Evolutionary conservation across 2,329 filamentous ascomycete genomes (phyloP), one percentile per base, ranked within the genome.

Genomic region (Fusarium chuoi): DNA sequence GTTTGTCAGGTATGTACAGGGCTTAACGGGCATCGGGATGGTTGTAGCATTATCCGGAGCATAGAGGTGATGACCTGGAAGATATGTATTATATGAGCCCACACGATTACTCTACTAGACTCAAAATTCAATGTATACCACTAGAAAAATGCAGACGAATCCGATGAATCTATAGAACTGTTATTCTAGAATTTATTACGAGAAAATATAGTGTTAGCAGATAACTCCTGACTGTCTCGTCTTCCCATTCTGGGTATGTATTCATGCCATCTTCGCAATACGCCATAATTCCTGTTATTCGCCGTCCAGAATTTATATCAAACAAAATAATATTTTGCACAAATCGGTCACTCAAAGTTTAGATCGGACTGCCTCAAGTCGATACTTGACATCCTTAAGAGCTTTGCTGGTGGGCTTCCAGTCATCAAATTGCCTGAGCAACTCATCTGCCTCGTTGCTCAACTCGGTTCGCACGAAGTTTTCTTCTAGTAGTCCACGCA

Each of bases 311-410:
- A 46, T 41, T 33, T 35, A n/a, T 42, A 36, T 49, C 26, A 44
- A 52, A 35, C 26, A 35, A 24, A 42, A 52, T 38, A 30, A 57
- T 52, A 39, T 49, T 46, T 55, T 58, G 6, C 57, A 8, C 22
- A 41, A 38, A 38, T 41, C 22, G 48, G 7, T 4, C 8, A 42
- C 41, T 73, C 55, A 91, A 26, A 98, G 84, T 83, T 95, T 97
- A 54, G 94, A 98, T 78, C 94, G 89, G 49, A 99, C 94, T 6
- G 93, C 96, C 84, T 98, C 96, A 26, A 99, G 86, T 70, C 96
- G 88, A 82, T 97, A 98, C 82, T 97, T 97, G 52, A 99, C 95
- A 82, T 99, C 96, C 84, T 96, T 98, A 65, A 99, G 84, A 48
- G 93, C 93, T 84, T 98, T 99, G 13, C 92, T 97, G 0, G 87